phyloP scores from a whole-genome alignment of 2,329 filamentous ascomycete species.

The Dendryphion nanum region DNA sequence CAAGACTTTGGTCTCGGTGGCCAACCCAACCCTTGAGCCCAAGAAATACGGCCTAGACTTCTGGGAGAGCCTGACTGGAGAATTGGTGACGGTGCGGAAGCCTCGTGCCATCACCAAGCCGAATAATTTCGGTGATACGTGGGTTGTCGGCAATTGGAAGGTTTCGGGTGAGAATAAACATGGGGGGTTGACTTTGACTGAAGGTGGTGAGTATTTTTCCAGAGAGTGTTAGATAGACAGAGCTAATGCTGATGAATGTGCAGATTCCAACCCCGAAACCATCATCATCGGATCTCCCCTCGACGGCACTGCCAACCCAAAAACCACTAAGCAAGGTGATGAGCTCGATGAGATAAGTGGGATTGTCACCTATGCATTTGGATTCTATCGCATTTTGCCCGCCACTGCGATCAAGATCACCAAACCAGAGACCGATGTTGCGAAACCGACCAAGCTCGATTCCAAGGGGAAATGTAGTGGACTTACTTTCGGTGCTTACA shows the following conservation, averaged over 20 bases:
- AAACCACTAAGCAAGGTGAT: constrained; percentile 63
- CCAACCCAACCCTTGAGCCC: constrained; percentile 62
- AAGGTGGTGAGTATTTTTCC: constrained; percentile 43
- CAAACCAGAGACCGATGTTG: constrained; percentile 45
- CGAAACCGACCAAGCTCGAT: constrained; percentile 52
- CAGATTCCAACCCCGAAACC: constrained; percentile 68
- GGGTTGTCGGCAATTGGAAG: constrained; percentile 65
- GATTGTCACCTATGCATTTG: constrained; percentile 64
- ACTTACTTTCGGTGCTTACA: constrained; percentile 66
- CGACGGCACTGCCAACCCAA: constrained; percentile 62
- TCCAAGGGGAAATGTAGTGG: constrained; percentile 59
- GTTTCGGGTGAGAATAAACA: constrained; percentile 62
- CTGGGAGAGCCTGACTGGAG: constrained; percentile 68
- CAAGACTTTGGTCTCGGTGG: constrained; percentile 54
- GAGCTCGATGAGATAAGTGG: constrained; percentile 65
- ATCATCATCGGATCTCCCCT: constrained; percentile 65
- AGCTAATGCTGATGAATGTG: constrained; percentile 2
- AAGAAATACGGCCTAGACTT: constrained; percentile 67
- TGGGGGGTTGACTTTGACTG: constrained; percentile 63
- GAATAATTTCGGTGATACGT: constrained; percentile 66
- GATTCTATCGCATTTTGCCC: constrained; percentile 68
- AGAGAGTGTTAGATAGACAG: background rate
- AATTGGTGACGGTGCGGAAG: constrained; percentile 63
- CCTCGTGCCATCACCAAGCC: constrained; percentile 60
- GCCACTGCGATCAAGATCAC: constrained; percentile 55